Evolutionary conservation across 768 basidiomycete genomes (phyloP).

Genomic region (Epithele typhae): DNA sequence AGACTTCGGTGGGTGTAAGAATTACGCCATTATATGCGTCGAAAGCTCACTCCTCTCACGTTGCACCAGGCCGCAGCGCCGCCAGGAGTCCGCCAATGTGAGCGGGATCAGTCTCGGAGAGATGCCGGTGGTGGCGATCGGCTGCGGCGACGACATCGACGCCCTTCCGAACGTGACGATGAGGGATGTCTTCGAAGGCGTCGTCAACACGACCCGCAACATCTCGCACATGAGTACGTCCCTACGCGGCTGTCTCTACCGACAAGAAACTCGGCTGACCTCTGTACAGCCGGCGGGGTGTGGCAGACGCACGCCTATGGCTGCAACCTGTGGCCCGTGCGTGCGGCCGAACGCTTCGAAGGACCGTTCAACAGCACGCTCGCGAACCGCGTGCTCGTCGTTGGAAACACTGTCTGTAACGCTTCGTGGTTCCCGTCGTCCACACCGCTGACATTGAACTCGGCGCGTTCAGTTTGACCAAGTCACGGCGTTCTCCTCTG

Average conservation of each 20-base stretch:
- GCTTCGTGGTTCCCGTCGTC: slow-evolving; percentile 41
- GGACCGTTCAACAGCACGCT: slow-evolving; percentile 15
- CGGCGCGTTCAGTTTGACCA: too few relatives aligned
- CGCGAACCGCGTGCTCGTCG: slow-evolving; percentile 6
- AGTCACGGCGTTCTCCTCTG: too few relatives aligned
- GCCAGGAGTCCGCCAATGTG: too few relatives aligned
- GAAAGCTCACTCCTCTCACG: background rate
- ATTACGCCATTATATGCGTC: background rate
- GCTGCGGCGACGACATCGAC: background rate
- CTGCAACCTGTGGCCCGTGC: slow-evolving; percentile 2
- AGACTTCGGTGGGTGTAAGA: too few relatives aligned
- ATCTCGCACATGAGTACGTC: background rate
- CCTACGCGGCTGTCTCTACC: background rate
- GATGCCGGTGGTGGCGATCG: too few relatives aligned
- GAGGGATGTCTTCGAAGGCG: background rate
- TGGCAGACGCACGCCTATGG: background rate
- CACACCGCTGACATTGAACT: too few relatives aligned
- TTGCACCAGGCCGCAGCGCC: too few relatives aligned
- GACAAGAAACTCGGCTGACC: too few relatives aligned
- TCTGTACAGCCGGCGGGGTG: background rate
- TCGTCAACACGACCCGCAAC: background rate
- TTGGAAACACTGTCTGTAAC: slow-evolving; percentile 11
- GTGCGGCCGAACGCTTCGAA: slow-evolving; percentile 11
- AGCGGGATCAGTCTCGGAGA: background rate
- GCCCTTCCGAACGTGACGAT: background rate